phyloP scores from a whole-genome alignment of 164 flowering plant species.

The Chimonanthus salicifolius region DNA sequence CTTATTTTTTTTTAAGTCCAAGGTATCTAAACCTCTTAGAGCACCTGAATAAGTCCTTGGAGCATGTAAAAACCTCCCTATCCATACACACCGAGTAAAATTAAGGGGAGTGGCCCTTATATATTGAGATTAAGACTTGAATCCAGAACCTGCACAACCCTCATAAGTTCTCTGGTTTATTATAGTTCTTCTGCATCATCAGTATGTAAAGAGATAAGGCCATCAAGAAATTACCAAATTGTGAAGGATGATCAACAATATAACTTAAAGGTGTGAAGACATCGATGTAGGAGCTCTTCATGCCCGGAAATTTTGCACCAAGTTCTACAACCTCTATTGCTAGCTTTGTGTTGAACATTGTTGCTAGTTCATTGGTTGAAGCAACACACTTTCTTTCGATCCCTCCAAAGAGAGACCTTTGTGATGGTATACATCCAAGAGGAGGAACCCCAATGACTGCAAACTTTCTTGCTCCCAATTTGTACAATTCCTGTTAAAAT shows the following conservation, averaged over 20 bases:
- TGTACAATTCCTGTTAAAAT: constrained; percentile 8
- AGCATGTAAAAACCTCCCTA: too few relatives aligned
- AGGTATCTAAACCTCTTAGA: too few relatives aligned
- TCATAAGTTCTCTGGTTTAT: too few relatives aligned
- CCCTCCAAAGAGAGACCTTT: constrained; percentile 8
- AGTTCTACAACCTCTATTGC: background rate
- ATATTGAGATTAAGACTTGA: too few relatives aligned
- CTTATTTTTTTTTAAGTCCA: too few relatives aligned
- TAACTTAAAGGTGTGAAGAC: background rate
- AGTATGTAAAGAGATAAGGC: background rate
- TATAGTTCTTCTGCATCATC: background rate
- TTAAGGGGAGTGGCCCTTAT: too few relatives aligned
- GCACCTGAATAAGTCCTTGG: too few relatives aligned
- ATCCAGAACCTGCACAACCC: too few relatives aligned
- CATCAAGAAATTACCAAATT: constrained; percentile 7
- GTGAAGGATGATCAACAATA: background rate
- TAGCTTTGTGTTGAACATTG: background rate
- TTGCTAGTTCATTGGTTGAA: background rate
- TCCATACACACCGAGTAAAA: too few relatives aligned
- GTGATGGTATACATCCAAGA: constrained; percentile 11
- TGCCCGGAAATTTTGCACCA: background rate
- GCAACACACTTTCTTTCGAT: constrained; percentile 4
- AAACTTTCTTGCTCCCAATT: constrained; percentile 11
- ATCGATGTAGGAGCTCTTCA: background rate
- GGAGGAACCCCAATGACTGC: constrained; percentile 9